phyloP scores from a whole-genome alignment of 2,329 filamentous ascomycete species.

The Lasiodiplodia gonubiensis region DNA sequence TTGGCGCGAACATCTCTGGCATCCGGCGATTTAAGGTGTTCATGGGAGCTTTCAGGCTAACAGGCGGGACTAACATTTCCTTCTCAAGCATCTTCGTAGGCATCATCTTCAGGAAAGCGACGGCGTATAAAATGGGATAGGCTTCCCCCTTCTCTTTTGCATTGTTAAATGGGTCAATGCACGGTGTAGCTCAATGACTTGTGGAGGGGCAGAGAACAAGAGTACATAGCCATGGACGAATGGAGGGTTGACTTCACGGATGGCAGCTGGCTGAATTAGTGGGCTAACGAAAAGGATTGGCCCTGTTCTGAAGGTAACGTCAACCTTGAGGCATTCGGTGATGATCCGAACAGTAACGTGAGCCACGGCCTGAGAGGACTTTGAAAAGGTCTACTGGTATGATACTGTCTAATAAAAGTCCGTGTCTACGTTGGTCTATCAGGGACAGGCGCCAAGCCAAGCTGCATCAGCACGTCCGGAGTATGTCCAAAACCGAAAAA shows the following conservation, averaged over 20 bases:
- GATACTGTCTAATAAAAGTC: not conserved
- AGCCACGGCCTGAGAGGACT: not conserved
- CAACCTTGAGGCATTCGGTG: not conserved
- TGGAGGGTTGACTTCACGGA: not conserved
- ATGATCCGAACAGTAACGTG: not conserved
- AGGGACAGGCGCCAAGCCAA: not conserved
- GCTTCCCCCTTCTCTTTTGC: not conserved
- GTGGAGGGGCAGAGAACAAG: not conserved
- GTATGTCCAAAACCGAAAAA: not conserved
- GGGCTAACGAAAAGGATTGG: not conserved
- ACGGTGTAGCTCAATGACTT: not conserved
- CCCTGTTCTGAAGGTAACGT: not conserved
- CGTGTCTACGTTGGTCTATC: not conserved
- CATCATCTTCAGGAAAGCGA: not conserved
- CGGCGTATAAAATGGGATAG: not conserved
- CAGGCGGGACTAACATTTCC: not conserved
- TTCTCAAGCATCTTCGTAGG: not conserved
- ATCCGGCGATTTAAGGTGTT: constrained; percentile 2
- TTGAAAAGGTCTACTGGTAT: not conserved
- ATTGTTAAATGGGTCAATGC: not conserved
- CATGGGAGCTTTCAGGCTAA: not conserved
- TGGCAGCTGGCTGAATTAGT: not conserved
- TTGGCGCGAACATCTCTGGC: constrained; percentile 3
- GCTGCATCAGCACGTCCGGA: not conserved
- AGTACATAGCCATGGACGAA: not conserved